Percentiles rank a stretch among this genome's conserved stretches.
Evolutionary conservation across 2,329 filamentous ascomycete species (phyloP).

Genomic region (Microcyclospora tardicrescens): DNA sequence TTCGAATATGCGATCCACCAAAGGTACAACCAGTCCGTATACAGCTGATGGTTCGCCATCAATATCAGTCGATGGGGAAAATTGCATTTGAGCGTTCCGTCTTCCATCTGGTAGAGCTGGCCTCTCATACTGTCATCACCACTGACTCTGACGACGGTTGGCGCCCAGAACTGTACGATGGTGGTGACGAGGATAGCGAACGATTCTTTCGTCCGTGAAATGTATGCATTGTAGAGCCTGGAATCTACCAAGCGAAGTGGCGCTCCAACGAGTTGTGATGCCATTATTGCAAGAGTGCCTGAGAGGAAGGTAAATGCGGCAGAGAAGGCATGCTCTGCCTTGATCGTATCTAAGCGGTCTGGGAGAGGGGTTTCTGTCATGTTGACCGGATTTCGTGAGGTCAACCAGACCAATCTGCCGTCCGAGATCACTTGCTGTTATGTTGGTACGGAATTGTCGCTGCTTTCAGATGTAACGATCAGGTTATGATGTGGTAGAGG

Average conservation of each 20-base stretch:
- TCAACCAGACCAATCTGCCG: too few relatives aligned
- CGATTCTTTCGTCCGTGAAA: slow-evolving; percentile 73
- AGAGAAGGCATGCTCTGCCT: slow-evolving; percentile 38
- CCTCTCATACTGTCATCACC: slow-evolving; percentile 68
- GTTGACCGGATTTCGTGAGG: too few relatives aligned
- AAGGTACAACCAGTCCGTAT: slow-evolving; percentile 80
- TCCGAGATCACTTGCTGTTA: too few relatives aligned
- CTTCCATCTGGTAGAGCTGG: slow-evolving; percentile 55
- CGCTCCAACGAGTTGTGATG: slow-evolving; percentile 62
- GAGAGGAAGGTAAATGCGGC: slow-evolving; percentile 38
- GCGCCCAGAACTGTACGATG: slow-evolving; percentile 79
- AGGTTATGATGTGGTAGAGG: too few relatives aligned
- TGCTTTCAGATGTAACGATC: too few relatives aligned
- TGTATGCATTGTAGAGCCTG: slow-evolving; percentile 72
- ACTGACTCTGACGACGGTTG: slow-evolving; percentile 68
- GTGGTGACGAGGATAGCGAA: slow-evolving; percentile 68
- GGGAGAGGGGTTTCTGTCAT: too few relatives aligned
- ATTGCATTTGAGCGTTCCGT: slow-evolving; percentile 62
- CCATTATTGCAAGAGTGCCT: slow-evolving; percentile 40
- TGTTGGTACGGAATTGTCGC: too few relatives aligned
- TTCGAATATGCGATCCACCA: slow-evolving; percentile 82
- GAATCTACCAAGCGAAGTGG: slow-evolving; percentile 65
- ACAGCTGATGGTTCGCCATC: slow-evolving; percentile 68
- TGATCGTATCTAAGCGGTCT: too few relatives aligned
- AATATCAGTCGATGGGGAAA: slow-evolving; percentile 72